Percentiles rank a stretch among this genome's conserved stretches.
Evolutionary conservation across 2,329 filamentous ascomycete genomes (phyloP).

Genomic region (Elsinoe perseae): DNA sequence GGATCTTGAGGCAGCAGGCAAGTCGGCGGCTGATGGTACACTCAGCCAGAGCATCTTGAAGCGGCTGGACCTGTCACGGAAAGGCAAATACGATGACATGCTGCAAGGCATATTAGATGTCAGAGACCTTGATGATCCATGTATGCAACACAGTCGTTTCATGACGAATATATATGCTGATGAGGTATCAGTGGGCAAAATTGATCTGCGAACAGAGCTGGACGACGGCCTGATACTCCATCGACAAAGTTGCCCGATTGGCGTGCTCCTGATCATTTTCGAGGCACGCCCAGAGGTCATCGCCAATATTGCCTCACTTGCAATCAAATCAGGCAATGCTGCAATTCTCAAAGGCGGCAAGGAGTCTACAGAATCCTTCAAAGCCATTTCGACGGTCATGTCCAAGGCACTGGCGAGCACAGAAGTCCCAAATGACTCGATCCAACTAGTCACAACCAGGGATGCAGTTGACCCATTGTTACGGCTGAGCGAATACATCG

Average conservation of each 20-base stretch:
- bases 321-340: conserved; percentile 94
- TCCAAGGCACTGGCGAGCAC: conserved; percentile 66
- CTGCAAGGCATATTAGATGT: conserved; percentile 90
- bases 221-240: conserved; percentile 82
- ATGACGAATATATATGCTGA: conserved; percentile 22
- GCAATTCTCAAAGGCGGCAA: conserved; percentile 96
- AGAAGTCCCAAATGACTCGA: conserved; percentile 71
- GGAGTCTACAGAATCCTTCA: conserved; percentile 91
- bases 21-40: conserved; percentile 65
- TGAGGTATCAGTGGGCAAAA: conserved; percentile 59
- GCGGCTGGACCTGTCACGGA: conserved; percentile 73
- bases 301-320: conserved; percentile 91
- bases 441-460: conserved; percentile 89
- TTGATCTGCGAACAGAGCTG: conserved; percentile 74
- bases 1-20: conserved; percentile 67
- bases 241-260: conserved; percentile 87
- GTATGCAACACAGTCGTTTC: conserved; percentile 50
- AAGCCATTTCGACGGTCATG: conserved; percentile 80
- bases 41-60: conserved; percentile 79
- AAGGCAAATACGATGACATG: conserved; percentile 97
- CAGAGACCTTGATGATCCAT: conserved; percentile 71
- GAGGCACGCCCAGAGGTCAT: conserved; percentile 97
- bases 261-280: conserved; percentile 96
- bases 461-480: conserved; percentile 87
- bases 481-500: conserved; percentile 75